Conservation (phyloP, 2,329 filamentous ascomycete species). For the Pezicula rhizophila region DNA sequence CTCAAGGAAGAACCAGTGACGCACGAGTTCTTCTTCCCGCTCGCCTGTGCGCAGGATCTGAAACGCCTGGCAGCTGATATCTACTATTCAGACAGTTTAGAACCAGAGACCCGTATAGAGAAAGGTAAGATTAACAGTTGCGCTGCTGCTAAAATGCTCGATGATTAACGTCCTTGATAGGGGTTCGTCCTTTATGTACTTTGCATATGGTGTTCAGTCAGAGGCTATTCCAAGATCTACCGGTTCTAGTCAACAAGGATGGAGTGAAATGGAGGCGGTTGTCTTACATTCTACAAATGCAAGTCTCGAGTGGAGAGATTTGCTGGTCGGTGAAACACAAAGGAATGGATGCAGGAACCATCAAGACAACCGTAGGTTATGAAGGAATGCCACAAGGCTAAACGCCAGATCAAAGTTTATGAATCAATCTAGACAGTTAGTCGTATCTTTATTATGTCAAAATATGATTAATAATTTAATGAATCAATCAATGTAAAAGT, state of each 20-base stretch:
- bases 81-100: not conserved
- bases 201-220: not conserved
- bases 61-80: not conserved
- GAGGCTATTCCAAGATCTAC: not conserved
- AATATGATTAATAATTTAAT: too few species aligned
- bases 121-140: too few species aligned
- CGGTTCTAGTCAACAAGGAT: not conserved
- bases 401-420: not conserved
- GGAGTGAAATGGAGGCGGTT: not conserved
- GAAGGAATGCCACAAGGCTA: not conserved
- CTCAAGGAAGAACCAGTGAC: not conserved
- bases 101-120: too few species aligned
- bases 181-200: not conserved
- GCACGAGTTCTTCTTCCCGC: not conserved
- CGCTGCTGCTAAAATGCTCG: too few species aligned
- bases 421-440: too few species aligned
- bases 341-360: not conserved
- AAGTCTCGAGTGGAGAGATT: not conserved
- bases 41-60: not conserved
- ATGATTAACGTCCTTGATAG: not conserved
- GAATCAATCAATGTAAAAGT: too few species aligned
- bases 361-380: not conserved
- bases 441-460: too few species aligned
- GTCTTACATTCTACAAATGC: not conserved
- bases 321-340: not conserved